Evolutionary conservation across 768 basidiomycete genomes (phyloP), one percentile per base, ranked within the genome.

Genomic region (Suillus clintonianus): DNA sequence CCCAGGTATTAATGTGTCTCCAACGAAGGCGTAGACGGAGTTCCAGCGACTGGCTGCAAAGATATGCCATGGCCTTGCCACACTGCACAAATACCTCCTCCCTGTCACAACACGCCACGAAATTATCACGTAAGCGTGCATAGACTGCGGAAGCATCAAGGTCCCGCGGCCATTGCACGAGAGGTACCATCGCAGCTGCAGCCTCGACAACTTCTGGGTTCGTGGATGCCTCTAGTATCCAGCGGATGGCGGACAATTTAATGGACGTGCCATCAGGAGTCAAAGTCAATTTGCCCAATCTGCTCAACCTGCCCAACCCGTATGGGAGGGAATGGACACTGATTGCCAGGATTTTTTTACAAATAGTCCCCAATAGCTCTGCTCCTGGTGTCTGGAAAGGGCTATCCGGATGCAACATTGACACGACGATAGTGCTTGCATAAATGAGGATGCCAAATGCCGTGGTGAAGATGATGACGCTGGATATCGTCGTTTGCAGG

Each of bases 201-300:
- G 56, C 41, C 24, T 48, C 14, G 34, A 32, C 11, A 43, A 61
- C 34, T 43, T 56, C 64, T 19, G 61, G 66, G 63, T 70, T 62
- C 6, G 57, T 68, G 9, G 67, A 70, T 5, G 61, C 70, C 41
- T 66, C 64, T 22, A 70, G 60, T 14, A 70, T 43, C 69, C 69
- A 70, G 43, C 53, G 42, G 17, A 70, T 62, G 4, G 65, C 53
- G 8, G 45, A 53, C 3, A 37, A 42, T 37, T 62, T 61, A 19
- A 27, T 41, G 34, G 24, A 62, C n/a, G 22, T 47, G 10, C 17
- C 3, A 13, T 34, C 13, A 11, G 66, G 60, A 24, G 59, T 10
- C 5, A 17, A 50, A 30, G 48, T 50, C n/a, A n/a, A n/a, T n/a
- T n/a, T n/a, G n/a, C n/a, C n/a, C n/a, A n/a, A n/a, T 27, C 27